Percentiles rank a stretch among this genome's conserved stretches.
These are phyloP conservation scores for Yamadazyma insecticola DNA, from an alignment of 805 yeast genomes.

Conservation along the genomic window DNA sequence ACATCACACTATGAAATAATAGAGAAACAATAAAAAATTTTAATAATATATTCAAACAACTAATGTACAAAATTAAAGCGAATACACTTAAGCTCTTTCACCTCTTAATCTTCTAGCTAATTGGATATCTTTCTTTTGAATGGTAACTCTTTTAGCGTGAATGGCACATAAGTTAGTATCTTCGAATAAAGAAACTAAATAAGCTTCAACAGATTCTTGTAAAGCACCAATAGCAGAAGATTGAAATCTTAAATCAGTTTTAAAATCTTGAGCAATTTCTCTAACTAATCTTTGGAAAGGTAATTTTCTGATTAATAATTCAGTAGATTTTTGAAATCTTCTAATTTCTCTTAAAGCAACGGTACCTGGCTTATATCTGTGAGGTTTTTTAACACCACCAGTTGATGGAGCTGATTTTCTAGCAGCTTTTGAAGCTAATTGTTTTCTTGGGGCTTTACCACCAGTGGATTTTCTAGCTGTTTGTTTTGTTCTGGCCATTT, in stretches of 20 bases:
- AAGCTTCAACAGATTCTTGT: conserved; percentile 45
- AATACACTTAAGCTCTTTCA: conserved; percentile 34
- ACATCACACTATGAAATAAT: no score
- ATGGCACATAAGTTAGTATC: conserved; percentile 47
- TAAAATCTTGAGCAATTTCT: conserved; percentile 45
- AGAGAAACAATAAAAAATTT: no score
- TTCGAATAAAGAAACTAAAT: conserved; percentile 43
- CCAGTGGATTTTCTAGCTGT: conserved; percentile 47
- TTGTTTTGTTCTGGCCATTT: conserved; percentile 45
- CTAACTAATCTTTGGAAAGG: conserved; percentile 47
- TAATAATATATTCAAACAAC: no score
- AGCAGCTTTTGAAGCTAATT: conserved; percentile 46
- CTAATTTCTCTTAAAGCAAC: conserved; percentile 47
- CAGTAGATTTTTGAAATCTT: conserved; percentile 45
- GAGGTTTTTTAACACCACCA: conserved; percentile 46
- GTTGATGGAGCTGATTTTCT: conserved; percentile 45
- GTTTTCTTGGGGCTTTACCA: conserved; percentile 48
- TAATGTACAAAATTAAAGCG: conserved; percentile 4
- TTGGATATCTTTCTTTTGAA: conserved; percentile 46
- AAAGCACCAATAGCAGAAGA: conserved; percentile 45
- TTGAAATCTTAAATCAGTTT: conserved; percentile 44
- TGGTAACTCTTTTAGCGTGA: conserved; percentile 46
- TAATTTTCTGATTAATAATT: conserved; percentile 43
- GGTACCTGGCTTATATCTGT: conserved; percentile 49
- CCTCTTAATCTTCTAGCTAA: conserved; percentile 49